Base-by-base conservation (phyloP, 371 early-diverging fungal species). In the Phascolomyces articulosus region DNA sequence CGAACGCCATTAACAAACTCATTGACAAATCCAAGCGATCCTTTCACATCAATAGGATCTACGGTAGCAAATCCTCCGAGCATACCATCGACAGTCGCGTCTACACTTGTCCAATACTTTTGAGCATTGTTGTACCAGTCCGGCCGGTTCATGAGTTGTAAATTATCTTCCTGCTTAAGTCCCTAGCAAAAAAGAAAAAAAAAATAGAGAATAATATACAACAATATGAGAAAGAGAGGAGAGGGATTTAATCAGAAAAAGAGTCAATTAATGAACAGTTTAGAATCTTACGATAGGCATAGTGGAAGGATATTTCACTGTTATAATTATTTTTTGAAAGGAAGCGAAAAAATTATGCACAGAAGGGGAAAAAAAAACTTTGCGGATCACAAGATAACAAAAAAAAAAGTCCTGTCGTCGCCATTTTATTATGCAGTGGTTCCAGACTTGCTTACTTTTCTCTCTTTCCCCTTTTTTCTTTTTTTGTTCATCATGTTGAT, bases 121-220 rank as follows among this genome's bases (percentile, higher is more conserved):
- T 92, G 90, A 2, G 97, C 97, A 66, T 96, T 94, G 16, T 76
- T 78, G 74, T 96, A 96, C 93, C 94, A 95, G 47, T 76, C 75
- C 24, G 77, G 68, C 44, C 73, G 63, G 23, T 68, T 55, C 75
- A 79, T 77, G 26, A 73, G 63, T 24, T 71, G 63, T 18, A 60
- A 15, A 23, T 73, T 58, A 29, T 66, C 64, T 21, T 68, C 62
- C 44, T 68, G 53, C 55, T 68, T 72, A 24, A 65, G 63, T 47
- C 63, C 68, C 66, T 72, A 55, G 10, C 3, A 31, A 6, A 31
- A 31, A 21, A 7, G 6, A 54, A 23, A 38, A 28, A 41, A 23
- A 40, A 3, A 7, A 40, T 27, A 38, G 18, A n/a, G 23, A 55
- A 51, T n/a, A 23, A 16, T 3, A 44, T 1, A 8, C 41, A 41